Conservation (phyloP, 2,329 filamentous ascomycete species). For the Dactylella cylindrospora region DNA sequence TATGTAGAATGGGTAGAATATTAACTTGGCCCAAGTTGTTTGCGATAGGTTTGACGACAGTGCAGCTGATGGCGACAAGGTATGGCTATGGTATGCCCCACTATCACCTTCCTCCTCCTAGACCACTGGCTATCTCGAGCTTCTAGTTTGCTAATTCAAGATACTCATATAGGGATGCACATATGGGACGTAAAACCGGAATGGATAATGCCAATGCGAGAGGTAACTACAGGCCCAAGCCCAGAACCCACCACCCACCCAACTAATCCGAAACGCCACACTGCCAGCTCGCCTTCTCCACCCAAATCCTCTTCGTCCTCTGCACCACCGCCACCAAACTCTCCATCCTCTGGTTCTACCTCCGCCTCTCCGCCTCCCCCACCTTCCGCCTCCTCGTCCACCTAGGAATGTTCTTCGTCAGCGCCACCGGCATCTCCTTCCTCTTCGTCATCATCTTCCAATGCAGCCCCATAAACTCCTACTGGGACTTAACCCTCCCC, state of each 20-base stretch:
- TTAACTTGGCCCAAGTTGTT: slow-evolving; percentile 8
- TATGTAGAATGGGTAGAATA: not conserved
- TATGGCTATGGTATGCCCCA: slow-evolving; percentile 32
- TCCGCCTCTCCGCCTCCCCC: slow-evolving; percentile 30
- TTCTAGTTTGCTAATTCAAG: not conserved
- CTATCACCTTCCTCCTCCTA: not conserved
- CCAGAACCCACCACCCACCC: not conserved
- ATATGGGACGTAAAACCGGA: slow-evolving; percentile 39
- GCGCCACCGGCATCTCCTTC: slow-evolving; percentile 21
- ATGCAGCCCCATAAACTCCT: slow-evolving; percentile 29
- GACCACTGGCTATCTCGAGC: not conserved
- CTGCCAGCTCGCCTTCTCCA: slow-evolving; percentile 35
- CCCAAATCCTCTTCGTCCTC: slow-evolving; percentile 39
- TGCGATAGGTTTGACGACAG: slow-evolving; percentile 26
- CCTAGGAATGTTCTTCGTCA: slow-evolving; percentile 17
- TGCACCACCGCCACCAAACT: slow-evolving; percentile 36
- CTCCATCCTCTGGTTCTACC: slow-evolving; percentile 42
- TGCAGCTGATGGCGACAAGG: slow-evolving; percentile 29
- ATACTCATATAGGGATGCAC: slow-evolving; percentile 16
- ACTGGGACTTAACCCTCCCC: slow-evolving; percentile 31
- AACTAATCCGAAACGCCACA: not conserved
- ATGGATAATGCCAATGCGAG: slow-evolving; percentile 38
- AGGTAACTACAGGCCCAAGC: not conserved
- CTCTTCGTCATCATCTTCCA: slow-evolving; percentile 36
- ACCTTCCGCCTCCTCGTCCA: slow-evolving; percentile 26